These are phyloP conservation scores for Cinnamomum chago DNA, from an alignment of 164 flowering plant genomes.

Conservation along the genomic window DNA sequence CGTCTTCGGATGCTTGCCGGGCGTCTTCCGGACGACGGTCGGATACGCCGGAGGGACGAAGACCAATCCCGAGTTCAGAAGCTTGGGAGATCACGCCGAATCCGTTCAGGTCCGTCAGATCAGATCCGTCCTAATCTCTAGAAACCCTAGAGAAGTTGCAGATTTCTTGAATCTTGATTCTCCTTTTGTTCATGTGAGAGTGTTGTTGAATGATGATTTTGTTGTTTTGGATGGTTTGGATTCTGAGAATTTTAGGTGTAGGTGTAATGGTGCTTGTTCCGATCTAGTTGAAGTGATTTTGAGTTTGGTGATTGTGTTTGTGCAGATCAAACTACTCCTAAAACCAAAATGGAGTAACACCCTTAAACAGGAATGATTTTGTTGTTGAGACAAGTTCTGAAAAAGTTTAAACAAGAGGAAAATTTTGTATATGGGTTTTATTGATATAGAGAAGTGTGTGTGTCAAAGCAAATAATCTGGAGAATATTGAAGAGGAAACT, in stretches of 20 bases:
- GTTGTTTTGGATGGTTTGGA: no score
- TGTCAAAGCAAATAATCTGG: no score
- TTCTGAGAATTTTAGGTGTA: no score
- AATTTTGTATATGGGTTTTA: background rate
- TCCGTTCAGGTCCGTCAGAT: slow-evolving; percentile 56
- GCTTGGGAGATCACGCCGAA: slow-evolving; percentile 91
- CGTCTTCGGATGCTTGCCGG: slow-evolving; percentile 81
- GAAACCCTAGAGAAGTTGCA: no score
- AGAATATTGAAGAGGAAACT: no score
- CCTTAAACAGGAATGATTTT: background rate
- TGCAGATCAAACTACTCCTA: background rate
- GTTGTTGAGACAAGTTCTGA: background rate
- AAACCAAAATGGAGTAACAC: no score
- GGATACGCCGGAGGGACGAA: slow-evolving; percentile 92
- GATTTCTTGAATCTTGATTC: no score
- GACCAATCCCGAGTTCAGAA: slow-evolving; percentile 76
- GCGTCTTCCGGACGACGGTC: slow-evolving; percentile 69
- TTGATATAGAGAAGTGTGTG: background rate
- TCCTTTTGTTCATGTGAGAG: no score
- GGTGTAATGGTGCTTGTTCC: no score
- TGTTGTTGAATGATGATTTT: no score
- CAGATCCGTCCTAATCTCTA: no score
- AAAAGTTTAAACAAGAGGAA: background rate
- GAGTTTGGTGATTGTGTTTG: background rate
- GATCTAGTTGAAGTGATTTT: background rate